Evolutionary conservation across 2,329 filamentous ascomycete species (phyloP).

Genomic region (Coniochaeta pulveracea): DNA sequence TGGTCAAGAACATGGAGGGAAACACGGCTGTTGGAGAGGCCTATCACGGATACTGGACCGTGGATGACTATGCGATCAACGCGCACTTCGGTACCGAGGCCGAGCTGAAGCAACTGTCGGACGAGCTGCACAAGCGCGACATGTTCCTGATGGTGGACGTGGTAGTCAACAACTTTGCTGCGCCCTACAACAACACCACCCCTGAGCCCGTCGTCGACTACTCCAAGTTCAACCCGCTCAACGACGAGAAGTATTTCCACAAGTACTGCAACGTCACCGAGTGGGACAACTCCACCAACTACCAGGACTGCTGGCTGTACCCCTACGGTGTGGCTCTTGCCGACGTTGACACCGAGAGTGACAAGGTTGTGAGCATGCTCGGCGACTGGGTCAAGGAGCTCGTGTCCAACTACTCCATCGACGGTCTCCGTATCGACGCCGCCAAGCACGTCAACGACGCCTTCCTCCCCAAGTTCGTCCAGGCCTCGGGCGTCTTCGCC

Average conservation of each 20-base stretch:
- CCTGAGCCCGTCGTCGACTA: conserved; percentile 29
- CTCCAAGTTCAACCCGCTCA: conserved; percentile 29
- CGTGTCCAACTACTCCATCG: conserved; percentile 49
- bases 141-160: conserved; percentile 37
- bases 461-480: conserved; percentile 44
- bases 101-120: conserved; percentile 45
- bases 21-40: conserved; percentile 17
- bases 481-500: conserved; percentile 44
- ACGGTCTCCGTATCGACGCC: conserved; percentile 49
- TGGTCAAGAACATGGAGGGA: conserved; percentile 30
- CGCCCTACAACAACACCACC: conserved; percentile 22
- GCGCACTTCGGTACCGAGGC: conserved; percentile 44
- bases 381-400: conserved; percentile 48
- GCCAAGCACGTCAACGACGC: conserved; percentile 49
- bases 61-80: conserved; percentile 41
- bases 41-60: conserved; percentile 46
- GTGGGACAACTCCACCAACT: conserved; percentile 36
- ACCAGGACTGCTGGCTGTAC: conserved; percentile 38
- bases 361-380: conserved; percentile 35
- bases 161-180: conserved; percentile 42
- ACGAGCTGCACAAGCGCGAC: conserved; percentile 21
- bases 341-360: conserved; percentile 46
- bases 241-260: conserved; percentile 48
- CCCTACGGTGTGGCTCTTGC: conserved; percentile 45
- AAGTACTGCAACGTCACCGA: conserved; percentile 42